phyloP scores from a whole-genome alignment of 768 basidiomycete species.

The Kwoniella europaea region DNA sequence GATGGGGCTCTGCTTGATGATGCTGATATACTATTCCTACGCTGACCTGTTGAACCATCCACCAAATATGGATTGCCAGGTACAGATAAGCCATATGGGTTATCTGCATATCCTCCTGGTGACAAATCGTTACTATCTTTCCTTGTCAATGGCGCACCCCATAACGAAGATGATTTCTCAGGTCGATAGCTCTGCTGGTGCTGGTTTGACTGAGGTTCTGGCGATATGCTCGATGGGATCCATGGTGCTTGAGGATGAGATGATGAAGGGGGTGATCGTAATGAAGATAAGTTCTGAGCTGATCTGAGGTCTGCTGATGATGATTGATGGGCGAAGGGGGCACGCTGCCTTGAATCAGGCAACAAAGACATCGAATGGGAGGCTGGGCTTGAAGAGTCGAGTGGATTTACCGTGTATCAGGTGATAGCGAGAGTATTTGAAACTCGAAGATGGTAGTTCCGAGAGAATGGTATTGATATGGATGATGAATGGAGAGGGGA shows the following conservation, averaged over 20 bases:
- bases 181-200: slow-evolving; percentile 10
- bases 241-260: slow-evolving; percentile 16
- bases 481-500: background rate
- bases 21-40: slow-evolving; percentile 25
- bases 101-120: slow-evolving; percentile 15
- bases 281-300: slow-evolving; percentile 17
- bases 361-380: slow-evolving; percentile 27
- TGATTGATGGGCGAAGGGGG: slow-evolving; percentile 48
- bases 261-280: slow-evolving; percentile 21
- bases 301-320: slow-evolving; percentile 41
- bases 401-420: background rate
- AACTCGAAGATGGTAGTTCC: background rate
- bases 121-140: slow-evolving; percentile 26
- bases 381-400: background rate
- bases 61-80: slow-evolving; percentile 6
- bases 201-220: background rate
- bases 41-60: slow-evolving; percentile 2
- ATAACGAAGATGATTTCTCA: slow-evolving; percentile 15
- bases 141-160: slow-evolving; percentile 4
- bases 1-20: slow-evolving; percentile 28
- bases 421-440: background rate
- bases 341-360: slow-evolving; percentile 46
- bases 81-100: slow-evolving; percentile 17
- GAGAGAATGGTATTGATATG: background rate
- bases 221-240: slow-evolving; percentile 9